Percentiles rank a stretch among this genome's conserved stretches.
phyloP scores from a whole-genome alignment of 2,329 filamentous ascomycete genomes.

The Cladosporium halotolerans region DNA sequence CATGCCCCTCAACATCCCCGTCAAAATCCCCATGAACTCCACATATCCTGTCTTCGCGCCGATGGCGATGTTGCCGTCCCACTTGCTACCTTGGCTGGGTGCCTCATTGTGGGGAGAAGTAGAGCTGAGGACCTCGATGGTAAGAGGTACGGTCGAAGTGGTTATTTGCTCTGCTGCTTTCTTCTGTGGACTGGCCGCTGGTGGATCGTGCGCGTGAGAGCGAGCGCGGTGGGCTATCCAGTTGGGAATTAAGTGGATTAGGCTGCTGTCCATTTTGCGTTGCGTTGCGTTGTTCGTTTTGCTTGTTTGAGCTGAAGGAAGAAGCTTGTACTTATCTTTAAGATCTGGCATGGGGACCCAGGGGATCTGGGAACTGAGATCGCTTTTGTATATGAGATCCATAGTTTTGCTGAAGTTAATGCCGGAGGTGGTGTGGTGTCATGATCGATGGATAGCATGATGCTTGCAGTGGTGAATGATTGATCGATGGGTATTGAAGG shows the following conservation, averaged over 20 bases:
- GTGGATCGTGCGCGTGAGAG: background rate
- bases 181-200: background rate
- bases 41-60: background rate
- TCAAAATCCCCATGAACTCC: background rate
- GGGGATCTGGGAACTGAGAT: background rate
- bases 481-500: too few relatives aligned
- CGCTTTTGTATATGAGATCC: too few relatives aligned
- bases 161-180: background rate
- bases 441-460: too few relatives aligned
- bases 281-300: background rate
- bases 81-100: too few relatives aligned
- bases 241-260: constrained; percentile 2
- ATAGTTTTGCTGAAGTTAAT: too few relatives aligned
- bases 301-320: background rate
- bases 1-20: background rate
- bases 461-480: too few relatives aligned
- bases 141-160: background rate
- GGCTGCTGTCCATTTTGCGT: background rate
- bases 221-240: background rate
- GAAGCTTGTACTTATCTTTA: background rate
- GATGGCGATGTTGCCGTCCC: background rate
- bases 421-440: too few relatives aligned
- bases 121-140: background rate
- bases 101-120: too few relatives aligned
- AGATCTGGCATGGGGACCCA: background rate